phyloP scores from a whole-genome alignment of 2,329 filamentous ascomycete species.

The Arthrobotrys sphaeroides region DNA sequence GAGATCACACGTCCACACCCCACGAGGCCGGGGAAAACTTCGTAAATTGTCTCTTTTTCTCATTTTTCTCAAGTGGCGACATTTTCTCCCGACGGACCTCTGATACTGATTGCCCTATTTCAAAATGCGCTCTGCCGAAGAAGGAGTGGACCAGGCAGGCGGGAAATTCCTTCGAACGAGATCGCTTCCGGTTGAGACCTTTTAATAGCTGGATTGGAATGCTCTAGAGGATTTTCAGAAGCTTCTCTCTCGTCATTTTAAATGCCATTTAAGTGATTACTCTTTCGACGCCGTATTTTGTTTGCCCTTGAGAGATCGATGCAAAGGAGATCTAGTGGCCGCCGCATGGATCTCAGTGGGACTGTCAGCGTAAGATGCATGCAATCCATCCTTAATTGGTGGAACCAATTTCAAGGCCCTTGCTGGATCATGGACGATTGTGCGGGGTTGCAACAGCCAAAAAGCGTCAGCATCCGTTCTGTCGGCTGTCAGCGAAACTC shows the following conservation, averaged over 20 bases:
- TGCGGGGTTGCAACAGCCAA: conserved; percentile 42
- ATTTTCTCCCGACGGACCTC: conserved; percentile 17
- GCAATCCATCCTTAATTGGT: conserved; percentile 29
- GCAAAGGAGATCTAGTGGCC: conserved; percentile 17
- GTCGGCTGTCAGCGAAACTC: conserved; percentile 43
- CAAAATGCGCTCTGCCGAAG: neutral
- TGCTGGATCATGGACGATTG: conserved; percentile 24
- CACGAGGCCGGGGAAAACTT: neutral
- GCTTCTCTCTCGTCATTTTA: conserved; percentile 8
- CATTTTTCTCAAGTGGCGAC: conserved; percentile 19
- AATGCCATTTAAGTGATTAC: neutral
- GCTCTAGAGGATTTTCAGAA: conserved; percentile 8
- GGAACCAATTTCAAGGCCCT: conserved; percentile 37
- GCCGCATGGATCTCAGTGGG: conserved; percentile 15
- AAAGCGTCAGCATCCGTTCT: conserved; percentile 30
- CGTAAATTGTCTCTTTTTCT: conserved; percentile 10
- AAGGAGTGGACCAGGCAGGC: neutral
- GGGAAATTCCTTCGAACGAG: conserved; percentile 24
- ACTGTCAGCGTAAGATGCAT: conserved; percentile 16
- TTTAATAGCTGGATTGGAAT: conserved; percentile 8
- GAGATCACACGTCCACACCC: conserved; percentile 23
- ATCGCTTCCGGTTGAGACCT: conserved; percentile 29
- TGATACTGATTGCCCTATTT: conserved; percentile 26
- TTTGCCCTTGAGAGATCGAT: conserved; percentile 1
- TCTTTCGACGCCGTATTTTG: neutral